Percentiles rank a stretch among this genome's conserved stretches.
These are phyloP conservation scores for Xenoacremonium recifei DNA, from an alignment of 2,329 filamentous ascomycete species.

Conservation along the genomic window DNA sequence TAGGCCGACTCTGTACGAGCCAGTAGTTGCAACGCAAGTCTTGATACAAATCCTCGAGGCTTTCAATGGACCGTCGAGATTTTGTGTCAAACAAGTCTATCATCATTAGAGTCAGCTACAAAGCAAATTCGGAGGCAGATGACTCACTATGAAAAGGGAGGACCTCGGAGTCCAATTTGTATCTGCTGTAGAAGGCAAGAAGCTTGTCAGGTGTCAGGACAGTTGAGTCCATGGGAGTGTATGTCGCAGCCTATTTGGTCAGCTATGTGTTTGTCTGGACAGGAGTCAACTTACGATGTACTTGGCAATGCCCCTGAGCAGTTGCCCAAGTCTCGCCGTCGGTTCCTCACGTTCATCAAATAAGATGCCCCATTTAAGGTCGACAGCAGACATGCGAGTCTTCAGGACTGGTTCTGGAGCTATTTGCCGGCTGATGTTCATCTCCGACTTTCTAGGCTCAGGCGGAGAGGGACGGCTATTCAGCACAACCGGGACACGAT, in stretches of 20 bases:
- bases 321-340: conserved; percentile 66
- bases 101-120: conserved; percentile 2
- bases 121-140: not conserved
- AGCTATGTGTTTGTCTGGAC: not conserved
- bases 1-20: conserved; percentile 55
- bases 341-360: conserved; percentile 68
- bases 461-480: conserved; percentile 14
- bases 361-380: conserved; percentile 73
- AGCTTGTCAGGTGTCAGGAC: conserved; percentile 78
- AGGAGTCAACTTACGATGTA: conserved; percentile 60
- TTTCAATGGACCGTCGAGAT: conserved; percentile 22
- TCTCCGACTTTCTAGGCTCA: conserved; percentile 6
- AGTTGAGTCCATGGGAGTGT: conserved; percentile 38
- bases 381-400: conserved; percentile 44
- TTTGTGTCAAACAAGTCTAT: conserved; percentile 53
- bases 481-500: conserved; percentile 25
- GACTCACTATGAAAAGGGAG: conserved; percentile 66
- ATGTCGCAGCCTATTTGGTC: conserved; percentile 29
- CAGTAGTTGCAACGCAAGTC: conserved; percentile 60
- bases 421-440: conserved; percentile 4
- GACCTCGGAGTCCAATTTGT: conserved; percentile 61
- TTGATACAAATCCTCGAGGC: conserved; percentile 50
- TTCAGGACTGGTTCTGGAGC: conserved; percentile 4
- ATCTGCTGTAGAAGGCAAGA: conserved; percentile 68
- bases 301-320: conserved; percentile 70